Base-by-base conservation (phyloP, 2,329 filamentous ascomycete genomes). In the Neoscytalidium dimidiatum region DNA sequence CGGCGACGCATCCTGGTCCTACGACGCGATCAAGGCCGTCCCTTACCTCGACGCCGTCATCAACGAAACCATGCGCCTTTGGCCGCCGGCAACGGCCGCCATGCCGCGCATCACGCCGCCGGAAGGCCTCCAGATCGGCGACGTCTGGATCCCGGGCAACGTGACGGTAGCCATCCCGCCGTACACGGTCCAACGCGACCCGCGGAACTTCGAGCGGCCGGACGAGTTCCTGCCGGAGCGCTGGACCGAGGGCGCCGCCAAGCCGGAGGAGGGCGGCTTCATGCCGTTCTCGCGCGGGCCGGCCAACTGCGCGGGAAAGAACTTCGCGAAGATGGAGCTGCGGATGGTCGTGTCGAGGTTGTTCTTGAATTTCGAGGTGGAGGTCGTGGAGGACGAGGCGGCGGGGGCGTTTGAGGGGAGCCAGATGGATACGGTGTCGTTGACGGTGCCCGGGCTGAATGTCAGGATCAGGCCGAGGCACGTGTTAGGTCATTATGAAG, bases 31-130 rank as follows among this genome's bases (percentile, higher is more conserved):
- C 33, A 74, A 70, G 38, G 66, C 68, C 0, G 64, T 78, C n/a
- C 35, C 70, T 1, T 71, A 75, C 38, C 72, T 81, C 14, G 78
- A 80, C 62, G 78, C 73, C 17, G 70, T 74, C 17, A 80, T 82
- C 71, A 76, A 81, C 60, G 80, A 82, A 65, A 71, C 78, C 1
- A 69, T 82, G 2, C 75, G 80, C n/a, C 70, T 82, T 2, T 72
- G 80, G 61, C 79, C 80, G 3, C 72, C 79, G 0, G 74, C 80
- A 1, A 76, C 78, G 1, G 73, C 71, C 4, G 77, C 73, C 0
- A 48, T 79, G 28, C 70, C 71, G 28, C 71, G 80, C 1, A 44
- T 75, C 8, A 80, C 79, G 0, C 79, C 79, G 6, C 58, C 74
- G n/a, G 70, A 77, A 61, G 79, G 79, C 19, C 69, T 80, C 31